These are phyloP conservation scores for Claviceps citrina DNA, from an alignment of 2,329 filamentous ascomycete species.

Conservation along the genomic window DNA sequence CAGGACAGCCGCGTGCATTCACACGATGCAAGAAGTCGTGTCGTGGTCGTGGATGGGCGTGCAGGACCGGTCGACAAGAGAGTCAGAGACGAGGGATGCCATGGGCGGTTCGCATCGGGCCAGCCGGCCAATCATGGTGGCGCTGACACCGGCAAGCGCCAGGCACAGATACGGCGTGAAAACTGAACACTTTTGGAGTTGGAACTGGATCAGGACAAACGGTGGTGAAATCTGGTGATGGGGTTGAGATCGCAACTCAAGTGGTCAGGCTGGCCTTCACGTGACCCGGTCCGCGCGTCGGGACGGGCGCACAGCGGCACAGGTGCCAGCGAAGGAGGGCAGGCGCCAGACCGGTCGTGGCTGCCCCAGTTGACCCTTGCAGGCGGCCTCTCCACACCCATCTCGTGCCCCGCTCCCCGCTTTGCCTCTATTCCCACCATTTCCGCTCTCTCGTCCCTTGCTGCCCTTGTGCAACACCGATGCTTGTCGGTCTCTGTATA, in stretches of 20 bases:
- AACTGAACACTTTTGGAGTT: too few relatives aligned
- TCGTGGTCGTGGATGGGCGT: too few relatives aligned
- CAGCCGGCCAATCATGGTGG: slow-evolving; percentile 4
- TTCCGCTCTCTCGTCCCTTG: not conserved
- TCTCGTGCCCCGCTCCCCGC: not conserved
- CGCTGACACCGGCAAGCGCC: not conserved
- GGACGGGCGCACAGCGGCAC: too few relatives aligned
- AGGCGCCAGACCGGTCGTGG: not conserved
- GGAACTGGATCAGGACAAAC: too few relatives aligned
- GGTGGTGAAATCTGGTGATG: not conserved
- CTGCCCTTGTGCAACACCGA: not conserved
- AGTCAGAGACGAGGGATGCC: not conserved
- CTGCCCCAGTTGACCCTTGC: not conserved
- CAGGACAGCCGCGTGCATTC: too few relatives aligned
- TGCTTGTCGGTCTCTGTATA: slow-evolving; percentile 1
- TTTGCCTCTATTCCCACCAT: not conserved
- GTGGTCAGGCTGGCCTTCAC: not conserved
- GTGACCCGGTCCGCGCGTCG: not conserved
- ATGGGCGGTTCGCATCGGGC: slow-evolving; percentile 4
- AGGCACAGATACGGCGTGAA: not conserved
- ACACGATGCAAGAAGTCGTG: too few relatives aligned
- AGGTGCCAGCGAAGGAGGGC: not conserved
- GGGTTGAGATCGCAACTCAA: too few relatives aligned
- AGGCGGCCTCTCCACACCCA: not conserved
- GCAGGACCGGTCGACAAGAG: too few relatives aligned